Percentiles rank a stretch among this genome's conserved stretches.
These are phyloP conservation scores for Flaveria bidentis DNA, from an alignment of 129 eudicot genomes.

Conservation along the genomic window DNA sequence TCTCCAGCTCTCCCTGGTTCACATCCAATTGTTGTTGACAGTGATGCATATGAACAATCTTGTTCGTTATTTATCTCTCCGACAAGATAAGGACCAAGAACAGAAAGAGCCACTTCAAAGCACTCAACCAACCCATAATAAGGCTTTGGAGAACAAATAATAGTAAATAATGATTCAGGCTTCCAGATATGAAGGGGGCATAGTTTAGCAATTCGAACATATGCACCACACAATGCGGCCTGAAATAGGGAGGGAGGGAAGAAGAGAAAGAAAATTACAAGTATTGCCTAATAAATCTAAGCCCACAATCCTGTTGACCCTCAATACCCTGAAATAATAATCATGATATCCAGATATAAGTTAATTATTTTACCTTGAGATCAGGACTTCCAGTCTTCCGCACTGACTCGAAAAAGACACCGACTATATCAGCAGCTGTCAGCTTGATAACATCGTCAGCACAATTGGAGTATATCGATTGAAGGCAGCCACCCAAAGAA, in stretches of 20 bases:
- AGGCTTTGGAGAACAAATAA: slow-evolving; percentile 61
- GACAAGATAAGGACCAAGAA: slow-evolving; percentile 55
- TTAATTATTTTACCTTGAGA: slow-evolving; percentile 61
- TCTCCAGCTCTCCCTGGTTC: slow-evolving; percentile 46
- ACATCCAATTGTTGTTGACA: slow-evolving; percentile 25
- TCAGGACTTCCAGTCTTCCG: slow-evolving; percentile 68
- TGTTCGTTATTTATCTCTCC: slow-evolving; percentile 35
- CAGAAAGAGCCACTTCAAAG: slow-evolving; percentile 66
- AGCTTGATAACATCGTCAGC: slow-evolving; percentile 66
- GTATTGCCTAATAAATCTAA: slow-evolving; percentile 22
- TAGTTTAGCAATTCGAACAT: slow-evolving; percentile 60
- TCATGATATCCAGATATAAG: slow-evolving; percentile 11
- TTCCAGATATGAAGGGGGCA: slow-evolving; percentile 84
- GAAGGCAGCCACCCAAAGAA: slow-evolving; percentile 82
- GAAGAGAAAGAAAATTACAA: slow-evolving; percentile 2
- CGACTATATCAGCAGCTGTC: slow-evolving; percentile 72
- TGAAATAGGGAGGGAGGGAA: slow-evolving; percentile 28
- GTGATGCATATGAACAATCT: slow-evolving; percentile 29
- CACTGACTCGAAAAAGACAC: slow-evolving; percentile 59
- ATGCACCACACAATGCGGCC: slow-evolving; percentile 83
- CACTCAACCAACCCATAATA: slow-evolving; percentile 59
- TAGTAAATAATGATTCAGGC: slow-evolving; percentile 67
- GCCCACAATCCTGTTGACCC: slow-evolving; percentile 9
- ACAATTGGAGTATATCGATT: slow-evolving; percentile 63
- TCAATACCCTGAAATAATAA: slow-evolving; percentile 17